Base-by-base conservation (phyloP, 257 asterid genomes). In the Ilex asprella region DNA sequence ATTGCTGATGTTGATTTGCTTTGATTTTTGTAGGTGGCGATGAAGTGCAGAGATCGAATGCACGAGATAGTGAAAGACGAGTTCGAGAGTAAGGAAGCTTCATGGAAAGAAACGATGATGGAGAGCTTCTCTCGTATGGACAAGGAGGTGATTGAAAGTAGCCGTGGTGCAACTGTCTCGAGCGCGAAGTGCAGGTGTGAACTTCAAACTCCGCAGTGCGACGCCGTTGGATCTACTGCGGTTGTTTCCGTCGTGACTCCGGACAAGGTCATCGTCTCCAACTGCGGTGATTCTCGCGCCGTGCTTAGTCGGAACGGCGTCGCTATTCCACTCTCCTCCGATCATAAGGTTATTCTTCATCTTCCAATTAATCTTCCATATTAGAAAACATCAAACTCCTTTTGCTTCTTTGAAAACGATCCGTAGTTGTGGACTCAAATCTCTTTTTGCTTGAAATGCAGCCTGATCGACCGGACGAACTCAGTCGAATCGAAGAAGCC, bases 251-350 rank as follows among this genome's bases (percentile, higher is more conserved):
- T 89, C 0, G 83, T 89, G 31, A 75, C 95, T 3, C 89, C 92
- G 0, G 92, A 84, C 7, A 87, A 87, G 68, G 84, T 93, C 53
- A 49, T 93, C 11, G 88, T 93, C 3, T 84, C 99, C 0, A 93
- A 93, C 52, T 89, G 99, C 54, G 99, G 99, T 3, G 99, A 93
- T 62, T 93, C 99, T 10, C 96, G 99, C 4, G 97, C 99, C 11
- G 95, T 93, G 0, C 94, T 93, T 1, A 82, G 96, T 67, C 93
- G 99, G 1, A 81, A 78, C 74, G 96, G 99, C 67, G 80, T 74
- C 15, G 92, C 97, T 0, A 68, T 84, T 56, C 97, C 99, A 10
- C 92, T 93, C 2, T 89, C 99, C 5, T 74, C 74, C 1, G 99
- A 93, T 68, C 99, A 93, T 56, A 93, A 93, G 96, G 98, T 88